Evolutionary conservation across 768 basidiomycete genomes (phyloP).

Genomic region (Punctularia strigosozonata): DNA sequence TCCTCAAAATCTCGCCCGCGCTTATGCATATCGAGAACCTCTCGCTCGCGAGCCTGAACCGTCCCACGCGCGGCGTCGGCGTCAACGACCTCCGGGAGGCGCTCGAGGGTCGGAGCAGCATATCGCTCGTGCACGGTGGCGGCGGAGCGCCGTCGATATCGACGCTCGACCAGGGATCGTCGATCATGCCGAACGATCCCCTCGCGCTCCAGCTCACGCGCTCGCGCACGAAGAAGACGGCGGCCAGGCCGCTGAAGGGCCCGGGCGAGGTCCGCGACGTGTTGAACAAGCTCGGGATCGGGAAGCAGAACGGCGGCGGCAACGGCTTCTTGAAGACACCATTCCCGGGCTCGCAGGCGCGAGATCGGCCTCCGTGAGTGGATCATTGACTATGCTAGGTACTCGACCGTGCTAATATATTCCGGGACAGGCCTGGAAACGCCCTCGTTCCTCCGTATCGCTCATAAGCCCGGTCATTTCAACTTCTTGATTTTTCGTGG

Average conservation of each 20-base stretch:
- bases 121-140: conserved; percentile 65
- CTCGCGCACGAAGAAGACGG: conserved; percentile 40
- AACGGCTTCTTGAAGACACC: conserved; percentile 60
- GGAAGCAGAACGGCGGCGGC: conserved; percentile 50
- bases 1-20: conserved; percentile 72
- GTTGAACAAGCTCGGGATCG: conserved; percentile 72
- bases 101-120: conserved; percentile 72
- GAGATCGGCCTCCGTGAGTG: conserved; percentile 29
- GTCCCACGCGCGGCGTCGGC: conserved; percentile 71
- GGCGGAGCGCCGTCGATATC: conserved; percentile 60
- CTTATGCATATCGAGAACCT: conserved; percentile 89
- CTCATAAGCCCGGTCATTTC: conserved; percentile 14
- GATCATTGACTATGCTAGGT: too few relatives aligned
- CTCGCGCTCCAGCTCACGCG: conserved; percentile 35
- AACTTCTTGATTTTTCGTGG: too few relatives aligned
- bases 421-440: conserved; percentile 11
- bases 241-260: conserved; percentile 33
- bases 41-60: conserved; percentile 73
- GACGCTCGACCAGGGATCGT: conserved; percentile 60
- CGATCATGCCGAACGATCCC: conserved; percentile 24
- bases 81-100: conserved; percentile 85
- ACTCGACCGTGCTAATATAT: too few relatives aligned
- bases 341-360: conserved; percentile 43
- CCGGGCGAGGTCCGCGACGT: conserved; percentile 73
- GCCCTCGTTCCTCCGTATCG: conserved; percentile 21